Conservation (phyloP, 768 basidiomycete species). For the Imleria badia region DNA sequence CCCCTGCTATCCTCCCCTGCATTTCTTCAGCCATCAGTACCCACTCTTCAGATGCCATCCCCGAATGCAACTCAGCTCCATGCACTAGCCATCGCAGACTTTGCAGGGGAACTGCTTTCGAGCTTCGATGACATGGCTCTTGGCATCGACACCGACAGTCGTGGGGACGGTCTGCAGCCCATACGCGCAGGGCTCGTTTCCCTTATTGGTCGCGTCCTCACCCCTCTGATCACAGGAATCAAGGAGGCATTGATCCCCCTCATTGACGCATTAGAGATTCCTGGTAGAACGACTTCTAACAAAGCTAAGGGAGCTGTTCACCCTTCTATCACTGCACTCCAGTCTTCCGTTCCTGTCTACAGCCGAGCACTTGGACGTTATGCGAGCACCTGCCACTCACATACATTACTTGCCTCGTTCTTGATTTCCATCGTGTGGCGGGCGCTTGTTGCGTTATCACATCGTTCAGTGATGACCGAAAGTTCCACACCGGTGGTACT, state of each 20-base stretch:
- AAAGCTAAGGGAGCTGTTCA: conserved; percentile 36
- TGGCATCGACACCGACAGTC: conserved; percentile 57
- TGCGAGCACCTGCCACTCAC: conserved; percentile 51
- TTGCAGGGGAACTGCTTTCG: conserved; percentile 73
- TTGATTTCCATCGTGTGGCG: conserved; percentile 77
- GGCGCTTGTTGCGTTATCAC: conserved; percentile 65
- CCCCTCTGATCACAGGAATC: conserved; percentile 61
- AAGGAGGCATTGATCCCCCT: conserved; percentile 60
- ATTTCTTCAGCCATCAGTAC: conserved; percentile 53
- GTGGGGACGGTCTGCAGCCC: conserved; percentile 66
- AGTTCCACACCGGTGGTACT: conserved; percentile 37
- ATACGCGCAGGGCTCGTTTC: conserved; percentile 73
- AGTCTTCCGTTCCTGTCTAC: conserved; percentile 61
- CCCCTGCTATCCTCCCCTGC: conserved; percentile 65
- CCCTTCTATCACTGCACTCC: conserved; percentile 59
- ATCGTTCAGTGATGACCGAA: conserved; percentile 50
- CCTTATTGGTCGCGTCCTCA: conserved; percentile 62
- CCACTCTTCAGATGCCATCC: conserved; percentile 49
- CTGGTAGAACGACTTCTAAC: conserved; percentile 29
- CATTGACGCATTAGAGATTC: conserved; percentile 59
- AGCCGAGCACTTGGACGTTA: conserved; percentile 56
- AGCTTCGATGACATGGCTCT: conserved; percentile 66
- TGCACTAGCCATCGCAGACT: conserved; percentile 64
- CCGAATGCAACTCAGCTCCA: conserved; percentile 70
- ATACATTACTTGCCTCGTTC: conserved; percentile 64